A percentile compares a stretch with the other conserved stretches of the same genome.
Evolutionary conservation across 2,329 filamentous ascomycete species (phyloP).

Genomic region (Cucurbitaria berberidis): DNA sequence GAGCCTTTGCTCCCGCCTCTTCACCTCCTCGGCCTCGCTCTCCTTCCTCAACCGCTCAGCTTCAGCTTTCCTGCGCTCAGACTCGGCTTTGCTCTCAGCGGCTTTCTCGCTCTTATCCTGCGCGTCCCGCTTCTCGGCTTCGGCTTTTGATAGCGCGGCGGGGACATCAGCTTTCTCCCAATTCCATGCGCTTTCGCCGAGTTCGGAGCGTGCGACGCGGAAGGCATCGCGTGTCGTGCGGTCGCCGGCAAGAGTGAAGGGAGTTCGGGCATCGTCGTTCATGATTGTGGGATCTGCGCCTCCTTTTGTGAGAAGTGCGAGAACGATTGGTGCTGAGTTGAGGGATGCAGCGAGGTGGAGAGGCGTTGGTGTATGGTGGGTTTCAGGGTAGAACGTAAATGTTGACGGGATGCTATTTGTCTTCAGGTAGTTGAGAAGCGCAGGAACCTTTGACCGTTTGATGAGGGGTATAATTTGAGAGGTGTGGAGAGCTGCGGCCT

Average conservation of each 20-base stretch:
- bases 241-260: conserved; percentile 88
- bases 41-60: conserved; percentile 71
- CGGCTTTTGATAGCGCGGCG: conserved; percentile 69
- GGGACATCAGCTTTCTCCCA: conserved; percentile 82
- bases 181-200: conserved; percentile 77
- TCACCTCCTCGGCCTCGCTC: conserved; percentile 56
- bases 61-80: conserved; percentile 73
- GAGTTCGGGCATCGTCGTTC: conserved; percentile 73
- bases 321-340: conserved; percentile 78
- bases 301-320: conserved; percentile 76
- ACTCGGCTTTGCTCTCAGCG: conserved; percentile 66
- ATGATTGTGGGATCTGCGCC: conserved; percentile 73
- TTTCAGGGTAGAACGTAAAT: conserved; percentile 76
- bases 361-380: conserved; percentile 79
- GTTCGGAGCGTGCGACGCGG: conserved; percentile 80
- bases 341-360: conserved; percentile 85
- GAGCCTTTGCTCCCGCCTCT: conserved; percentile 57
- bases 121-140: conserved; percentile 72
- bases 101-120: conserved; percentile 73
- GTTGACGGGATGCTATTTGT: conserved; percentile 73
- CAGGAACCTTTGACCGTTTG: conserved; percentile 86
- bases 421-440: conserved; percentile 81
- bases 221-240: conserved; percentile 88
- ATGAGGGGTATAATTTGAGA: conserved; percentile 87
- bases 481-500: conserved; percentile 81